These are phyloP conservation scores for Chlorella sp. DNA, from an alignment of 139 green algal genomes.

Conservation along the genomic window DNA sequence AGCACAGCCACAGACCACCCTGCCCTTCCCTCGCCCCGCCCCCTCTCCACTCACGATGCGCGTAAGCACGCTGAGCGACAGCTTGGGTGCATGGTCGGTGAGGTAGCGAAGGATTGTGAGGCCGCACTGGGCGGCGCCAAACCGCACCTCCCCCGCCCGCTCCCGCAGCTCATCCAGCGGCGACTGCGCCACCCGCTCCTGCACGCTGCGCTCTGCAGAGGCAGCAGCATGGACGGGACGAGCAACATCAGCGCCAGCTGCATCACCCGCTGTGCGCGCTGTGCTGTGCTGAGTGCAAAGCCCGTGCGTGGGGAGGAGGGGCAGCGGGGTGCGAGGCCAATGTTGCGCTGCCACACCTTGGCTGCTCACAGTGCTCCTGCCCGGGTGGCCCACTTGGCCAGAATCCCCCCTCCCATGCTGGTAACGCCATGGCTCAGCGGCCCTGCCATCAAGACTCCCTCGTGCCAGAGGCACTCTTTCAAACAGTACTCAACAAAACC, in stretches of 20 bases:
- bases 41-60: constrained; percentile 41
- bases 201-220: constrained; percentile 37
- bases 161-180: constrained; percentile 71
- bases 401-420: no score
- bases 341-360: no score
- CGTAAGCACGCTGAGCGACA: constrained; percentile 74
- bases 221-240: neutral
- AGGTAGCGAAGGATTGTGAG: constrained; percentile 86
- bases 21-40: neutral
- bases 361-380: no score
- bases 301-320: neutral
- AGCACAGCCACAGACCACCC: neutral
- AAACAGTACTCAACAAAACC: no score
- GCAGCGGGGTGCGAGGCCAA: no score
- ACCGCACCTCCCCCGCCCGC: constrained; percentile 68
- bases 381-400: no score
- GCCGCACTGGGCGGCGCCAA: constrained; percentile 66
- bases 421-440: no score
- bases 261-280: neutral
- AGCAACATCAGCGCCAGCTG: neutral
- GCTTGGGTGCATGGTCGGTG: constrained; percentile 67
- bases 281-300: neutral
- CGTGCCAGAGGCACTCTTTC: no score
- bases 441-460: no score
- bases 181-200: constrained; percentile 59